Conservation (phyloP, 2,329 filamentous ascomycete species). For the Pezicula radicicola region DNA sequence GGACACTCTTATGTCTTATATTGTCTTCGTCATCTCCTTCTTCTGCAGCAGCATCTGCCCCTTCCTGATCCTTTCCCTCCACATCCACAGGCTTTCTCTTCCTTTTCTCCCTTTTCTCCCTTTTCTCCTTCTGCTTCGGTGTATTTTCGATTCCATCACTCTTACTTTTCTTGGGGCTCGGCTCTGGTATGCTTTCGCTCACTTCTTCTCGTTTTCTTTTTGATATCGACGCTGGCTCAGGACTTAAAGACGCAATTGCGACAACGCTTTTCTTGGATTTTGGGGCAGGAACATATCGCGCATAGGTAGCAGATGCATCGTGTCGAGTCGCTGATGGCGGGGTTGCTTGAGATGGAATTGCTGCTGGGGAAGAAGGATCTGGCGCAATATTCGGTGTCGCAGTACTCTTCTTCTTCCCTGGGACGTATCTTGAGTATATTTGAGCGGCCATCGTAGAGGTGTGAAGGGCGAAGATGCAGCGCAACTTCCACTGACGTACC, state of each 20-base stretch:
- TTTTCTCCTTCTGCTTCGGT: not conserved
- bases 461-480: not conserved
- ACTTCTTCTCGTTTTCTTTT: slow-evolving; percentile 12
- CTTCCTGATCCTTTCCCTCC: slow-evolving; percentile 9
- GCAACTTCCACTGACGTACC: too few species aligned
- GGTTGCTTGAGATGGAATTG: not conserved
- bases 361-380: slow-evolving; percentile 1
- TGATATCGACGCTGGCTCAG: not conserved
- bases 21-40: slow-evolving; percentile 12
- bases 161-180: not conserved
- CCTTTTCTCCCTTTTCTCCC: not conserved
- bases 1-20: slow-evolving; percentile 42
- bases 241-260: not conserved
- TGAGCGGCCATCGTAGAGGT: slow-evolving; percentile 18
- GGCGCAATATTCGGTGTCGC: not conserved
- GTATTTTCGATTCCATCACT: not conserved
- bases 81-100: not conserved
- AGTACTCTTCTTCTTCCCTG: slow-evolving; percentile 20
- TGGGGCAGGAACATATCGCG: slow-evolving; percentile 26
- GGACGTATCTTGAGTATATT: slow-evolving; percentile 28
- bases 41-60: slow-evolving; percentile 1
- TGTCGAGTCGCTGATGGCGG: slow-evolving; percentile 13
- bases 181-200: not conserved
- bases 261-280: slow-evolving; percentile 10
- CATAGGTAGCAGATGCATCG: slow-evolving; percentile 27